These are phyloP conservation scores for Trametes punicea DNA, from an alignment of 768 basidiomycete species.

Conservation along the genomic window DNA sequence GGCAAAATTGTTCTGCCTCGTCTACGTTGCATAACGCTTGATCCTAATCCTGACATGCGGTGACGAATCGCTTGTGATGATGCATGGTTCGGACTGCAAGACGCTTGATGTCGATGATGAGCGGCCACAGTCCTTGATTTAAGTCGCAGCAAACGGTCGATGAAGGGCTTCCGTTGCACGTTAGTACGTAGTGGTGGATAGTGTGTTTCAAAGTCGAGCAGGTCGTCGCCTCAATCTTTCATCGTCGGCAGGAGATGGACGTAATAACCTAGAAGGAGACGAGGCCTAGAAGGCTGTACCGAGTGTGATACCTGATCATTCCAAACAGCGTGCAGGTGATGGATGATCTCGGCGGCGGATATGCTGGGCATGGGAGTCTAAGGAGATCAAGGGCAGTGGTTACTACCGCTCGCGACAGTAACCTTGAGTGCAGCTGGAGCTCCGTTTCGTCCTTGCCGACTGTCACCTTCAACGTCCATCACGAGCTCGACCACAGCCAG, in stretches of 20 bases:
- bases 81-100: not conserved
- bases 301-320: constrained; percentile 16
- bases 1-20: not conserved
- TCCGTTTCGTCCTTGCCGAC: constrained; percentile 3
- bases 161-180: not conserved
- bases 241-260: too few relatives aligned
- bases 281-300: constrained; percentile 15
- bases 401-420: constrained; percentile 14
- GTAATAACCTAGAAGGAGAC: constrained; percentile 12
- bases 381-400: constrained; percentile 13
- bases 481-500: constrained; percentile 6
- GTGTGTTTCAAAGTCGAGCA: not conserved
- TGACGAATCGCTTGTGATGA: constrained; percentile 9
- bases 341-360: constrained; percentile 14
- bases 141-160: not conserved
- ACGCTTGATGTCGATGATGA: not conserved
- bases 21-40: not conserved
- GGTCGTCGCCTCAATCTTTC: too few relatives aligned
- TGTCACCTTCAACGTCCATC: constrained; percentile 5
- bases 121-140: not conserved
- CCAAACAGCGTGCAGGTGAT: constrained; percentile 10
- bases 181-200: not conserved
- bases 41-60: constrained; percentile 12
- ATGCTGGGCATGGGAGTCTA: constrained; percentile 16
- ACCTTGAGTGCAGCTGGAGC: not conserved